Percentiles rank a stretch among this genome's conserved stretches.
Evolutionary conservation across 352 stramenopile species (phyloP).

Genomic region (Halophytophthora polymorphica): DNA sequence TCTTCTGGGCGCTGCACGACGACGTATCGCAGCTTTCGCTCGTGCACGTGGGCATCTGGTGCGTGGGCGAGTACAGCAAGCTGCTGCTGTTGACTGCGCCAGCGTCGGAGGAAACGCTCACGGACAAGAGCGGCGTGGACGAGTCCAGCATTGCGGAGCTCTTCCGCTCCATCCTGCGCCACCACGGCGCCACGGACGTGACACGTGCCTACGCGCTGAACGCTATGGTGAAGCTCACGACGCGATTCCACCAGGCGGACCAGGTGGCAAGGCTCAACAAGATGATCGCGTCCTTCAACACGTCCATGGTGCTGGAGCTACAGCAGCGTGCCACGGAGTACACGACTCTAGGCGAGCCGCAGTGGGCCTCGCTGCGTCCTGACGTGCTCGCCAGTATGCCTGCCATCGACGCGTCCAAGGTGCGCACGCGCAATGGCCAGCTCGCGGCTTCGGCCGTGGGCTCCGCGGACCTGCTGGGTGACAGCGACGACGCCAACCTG

Average conservation of each 20-base stretch:
- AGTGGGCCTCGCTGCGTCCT: conserved; percentile 65
- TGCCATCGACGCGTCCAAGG: conserved; percentile 88
- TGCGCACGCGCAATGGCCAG: conserved; percentile 63
- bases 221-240: conserved; percentile 94
- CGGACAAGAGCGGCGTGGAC: conserved; percentile 62
- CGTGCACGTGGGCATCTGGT: conserved; percentile 98
- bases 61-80: conserved; percentile 96
- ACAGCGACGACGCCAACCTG: conserved; percentile 13
- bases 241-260: conserved; percentile 74
- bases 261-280: conserved; percentile 79
- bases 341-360: conserved; percentile 79
- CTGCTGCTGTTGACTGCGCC: conserved; percentile 80
- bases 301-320: conserved; percentile 93
- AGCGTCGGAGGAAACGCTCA: conserved; percentile 56
- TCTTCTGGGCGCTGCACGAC: conserved; percentile 94
- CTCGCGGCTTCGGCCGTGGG: conserved; percentile 28
- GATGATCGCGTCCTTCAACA: conserved; percentile 90
- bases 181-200: conserved; percentile 77
- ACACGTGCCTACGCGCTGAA: conserved; percentile 86
- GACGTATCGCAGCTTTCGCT: conserved; percentile 94
- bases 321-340: conserved; percentile 97
- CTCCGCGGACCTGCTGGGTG: conserved; percentile 85
- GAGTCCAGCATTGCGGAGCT: conserved; percentile 70
- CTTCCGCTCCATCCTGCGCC: conserved; percentile 75
- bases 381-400: conserved; percentile 94